Percentiles rank a stretch among this genome's conserved stretches.
phyloP scores from a whole-genome alignment of 805 yeast species.

The Myxozyma udenii region DNA sequence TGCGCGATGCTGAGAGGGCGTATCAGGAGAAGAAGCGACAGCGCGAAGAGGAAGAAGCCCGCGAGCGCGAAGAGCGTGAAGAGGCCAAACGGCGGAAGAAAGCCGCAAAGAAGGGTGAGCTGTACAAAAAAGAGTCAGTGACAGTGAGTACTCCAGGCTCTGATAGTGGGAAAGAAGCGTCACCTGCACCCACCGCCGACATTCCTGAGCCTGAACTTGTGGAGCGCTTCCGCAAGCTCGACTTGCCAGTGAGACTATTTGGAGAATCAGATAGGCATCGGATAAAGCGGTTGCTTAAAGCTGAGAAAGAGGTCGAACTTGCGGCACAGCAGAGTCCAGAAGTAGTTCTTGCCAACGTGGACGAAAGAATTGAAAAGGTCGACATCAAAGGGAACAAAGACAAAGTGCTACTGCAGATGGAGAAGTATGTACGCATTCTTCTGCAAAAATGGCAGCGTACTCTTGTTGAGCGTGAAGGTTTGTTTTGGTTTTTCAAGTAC shows the following conservation, averaged over 20 bases:
- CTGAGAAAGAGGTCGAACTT: conserved; percentile 27
- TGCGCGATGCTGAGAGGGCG: conserved; percentile 30
- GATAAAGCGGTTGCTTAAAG: conserved; percentile 27
- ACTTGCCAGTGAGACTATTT: conserved; percentile 31
- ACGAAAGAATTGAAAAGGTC: conserved; percentile 31
- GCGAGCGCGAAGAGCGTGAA: conserved; percentile 21
- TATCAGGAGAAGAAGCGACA: conserved; percentile 29
- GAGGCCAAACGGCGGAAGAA: conserved; percentile 31
- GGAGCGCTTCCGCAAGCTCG: conserved; percentile 31
- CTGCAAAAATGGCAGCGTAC: conserved; percentile 46
- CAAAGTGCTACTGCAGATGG: conserved; percentile 43
- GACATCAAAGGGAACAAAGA: conserved; percentile 40
- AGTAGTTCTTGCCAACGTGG: conserved; percentile 34
- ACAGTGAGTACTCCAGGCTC: background rate
- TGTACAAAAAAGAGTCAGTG: background rate
- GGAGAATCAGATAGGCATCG: conserved; percentile 32
- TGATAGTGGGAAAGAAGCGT: background rate
- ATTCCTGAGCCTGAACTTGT: conserved; percentile 36
- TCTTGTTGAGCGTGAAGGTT: conserved; percentile 40
- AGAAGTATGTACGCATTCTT: conserved; percentile 49
- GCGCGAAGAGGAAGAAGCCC: conserved; percentile 28
- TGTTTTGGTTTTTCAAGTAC: background rate
- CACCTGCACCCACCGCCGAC: background rate
- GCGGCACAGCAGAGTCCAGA: conserved; percentile 27
- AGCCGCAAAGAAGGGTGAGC: conserved; percentile 25